Evolutionary conservation across 2,329 filamentous ascomycete genomes (phyloP).

Genomic region (Fusarium sp.): DNA sequence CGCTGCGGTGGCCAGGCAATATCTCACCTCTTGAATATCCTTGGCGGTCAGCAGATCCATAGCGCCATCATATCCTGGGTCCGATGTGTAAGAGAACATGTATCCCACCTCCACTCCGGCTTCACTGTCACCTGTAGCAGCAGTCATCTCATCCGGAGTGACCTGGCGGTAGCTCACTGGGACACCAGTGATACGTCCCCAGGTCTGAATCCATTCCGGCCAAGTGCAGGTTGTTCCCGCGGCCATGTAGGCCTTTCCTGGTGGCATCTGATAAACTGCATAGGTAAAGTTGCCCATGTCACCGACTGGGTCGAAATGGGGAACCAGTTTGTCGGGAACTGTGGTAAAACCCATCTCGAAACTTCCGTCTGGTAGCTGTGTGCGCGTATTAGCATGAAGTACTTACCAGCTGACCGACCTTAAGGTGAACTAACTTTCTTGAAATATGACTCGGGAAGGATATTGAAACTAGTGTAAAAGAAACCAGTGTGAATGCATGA

Average conservation of each 20-base stretch:
- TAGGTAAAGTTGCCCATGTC: constrained; percentile 66
- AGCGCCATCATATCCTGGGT: constrained; percentile 66
- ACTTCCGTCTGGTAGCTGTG: constrained; percentile 57
- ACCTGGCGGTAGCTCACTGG: constrained; percentile 58
- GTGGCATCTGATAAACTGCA: constrained; percentile 65
- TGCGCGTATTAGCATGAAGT: too few relatives aligned
- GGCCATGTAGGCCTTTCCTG: constrained; percentile 66
- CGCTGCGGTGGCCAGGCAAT: too few relatives aligned
- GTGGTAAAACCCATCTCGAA: constrained; percentile 66
- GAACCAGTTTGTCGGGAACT: constrained; percentile 54
- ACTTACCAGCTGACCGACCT: too few relatives aligned
- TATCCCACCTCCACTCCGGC: constrained; percentile 60
- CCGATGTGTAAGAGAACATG: constrained; percentile 64
- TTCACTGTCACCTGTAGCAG: constrained; percentile 55
- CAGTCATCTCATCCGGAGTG: constrained; percentile 59
- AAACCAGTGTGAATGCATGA: constrained; percentile 67
- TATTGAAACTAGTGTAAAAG: constrained; percentile 64
- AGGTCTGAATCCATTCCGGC: constrained; percentile 62
- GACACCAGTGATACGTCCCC: constrained; percentile 57
- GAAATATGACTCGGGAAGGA: constrained; percentile 64
- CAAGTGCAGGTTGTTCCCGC: constrained; percentile 63
- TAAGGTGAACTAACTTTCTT: constrained; percentile 55
- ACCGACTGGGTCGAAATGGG: constrained; percentile 63
- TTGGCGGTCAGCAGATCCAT: constrained; percentile 60
- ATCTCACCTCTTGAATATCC: constrained; percentile 61